Evolutionary conservation across 176 grass and related monocot genomes (phyloP).

Genomic region (Areca catechu): DNA sequence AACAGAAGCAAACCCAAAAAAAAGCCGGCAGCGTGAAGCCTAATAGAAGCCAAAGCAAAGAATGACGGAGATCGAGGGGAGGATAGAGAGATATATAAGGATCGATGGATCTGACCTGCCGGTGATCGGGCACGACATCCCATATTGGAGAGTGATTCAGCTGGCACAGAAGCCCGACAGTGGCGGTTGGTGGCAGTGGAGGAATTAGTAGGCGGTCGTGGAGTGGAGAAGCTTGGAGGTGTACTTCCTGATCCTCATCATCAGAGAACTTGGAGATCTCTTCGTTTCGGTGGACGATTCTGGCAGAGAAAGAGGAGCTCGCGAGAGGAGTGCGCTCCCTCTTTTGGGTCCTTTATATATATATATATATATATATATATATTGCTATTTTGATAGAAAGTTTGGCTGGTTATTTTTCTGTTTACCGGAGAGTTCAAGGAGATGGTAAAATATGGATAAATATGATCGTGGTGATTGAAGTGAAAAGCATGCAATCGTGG

Average conservation of each 20-base stretch:
- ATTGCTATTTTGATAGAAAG: too few relatives aligned
- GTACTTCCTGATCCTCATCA: conserved; percentile 41
- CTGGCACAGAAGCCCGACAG: conserved; percentile 3
- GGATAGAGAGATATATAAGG: neutral
- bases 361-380: too few relatives aligned
- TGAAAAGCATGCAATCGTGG: too few relatives aligned
- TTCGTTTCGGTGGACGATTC: neutral
- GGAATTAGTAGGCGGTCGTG: neutral
- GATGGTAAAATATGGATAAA: too few relatives aligned
- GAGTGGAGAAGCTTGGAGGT: conserved; percentile 26
- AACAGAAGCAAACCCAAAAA: neutral
- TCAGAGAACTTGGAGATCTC: neutral
- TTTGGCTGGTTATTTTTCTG: too few relatives aligned
- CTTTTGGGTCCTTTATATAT: too few relatives aligned
- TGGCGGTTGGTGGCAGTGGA: neutral
- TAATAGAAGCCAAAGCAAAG: neutral
- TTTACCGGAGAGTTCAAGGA: too few relatives aligned
- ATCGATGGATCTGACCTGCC: conserved; percentile 11
- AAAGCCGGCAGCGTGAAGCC: neutral
- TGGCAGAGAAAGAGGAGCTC: too few relatives aligned
- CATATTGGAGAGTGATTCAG: conserved; percentile 23
- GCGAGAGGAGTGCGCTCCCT: too few relatives aligned
- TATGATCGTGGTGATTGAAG: too few relatives aligned
- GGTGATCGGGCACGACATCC: conserved; percentile 28
- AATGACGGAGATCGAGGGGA: neutral